Conservation (phyloP, 768 basidiomycete genomes). For the Boletus vermiculosoides region DNA sequence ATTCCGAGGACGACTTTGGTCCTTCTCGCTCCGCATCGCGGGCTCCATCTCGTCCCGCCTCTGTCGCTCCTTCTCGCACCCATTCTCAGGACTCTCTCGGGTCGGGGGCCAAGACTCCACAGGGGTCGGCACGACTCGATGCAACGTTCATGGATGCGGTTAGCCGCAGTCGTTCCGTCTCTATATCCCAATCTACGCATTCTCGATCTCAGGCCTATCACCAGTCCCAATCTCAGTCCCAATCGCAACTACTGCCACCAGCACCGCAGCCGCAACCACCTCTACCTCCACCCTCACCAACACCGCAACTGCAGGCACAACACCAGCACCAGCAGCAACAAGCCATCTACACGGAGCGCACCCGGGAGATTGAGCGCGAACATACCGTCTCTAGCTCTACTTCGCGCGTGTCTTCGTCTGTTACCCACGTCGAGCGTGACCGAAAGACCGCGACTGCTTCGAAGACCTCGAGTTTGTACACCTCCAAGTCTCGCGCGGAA, state of each 20-base stretch:
- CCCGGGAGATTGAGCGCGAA: slow-evolving; percentile 26
- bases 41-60: slow-evolving; percentile 42
- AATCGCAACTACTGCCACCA: neutral
- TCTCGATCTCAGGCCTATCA: slow-evolving; percentile 17
- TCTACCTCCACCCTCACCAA: neutral
- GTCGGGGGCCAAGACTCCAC: slow-evolving; percentile 33
- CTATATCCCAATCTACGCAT: slow-evolving; percentile 20
- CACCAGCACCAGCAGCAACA: slow-evolving; percentile 12
- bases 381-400: slow-evolving; percentile 25
- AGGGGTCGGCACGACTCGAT: slow-evolving; percentile 29
- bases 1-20: slow-evolving; percentile 61
- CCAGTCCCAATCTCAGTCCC: slow-evolving; percentile 14
- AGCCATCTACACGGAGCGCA: slow-evolving; percentile 25
- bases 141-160: slow-evolving; percentile 28
- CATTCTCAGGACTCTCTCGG: slow-evolving; percentile 47
- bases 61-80: slow-evolving; percentile 52
- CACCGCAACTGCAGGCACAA: neutral
- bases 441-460: slow-evolving; percentile 26
- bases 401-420: slow-evolving; percentile 25
- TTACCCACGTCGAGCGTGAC: slow-evolving; percentile 25
- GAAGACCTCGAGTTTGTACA: slow-evolving; percentile 36
- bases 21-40: slow-evolving; percentile 33
- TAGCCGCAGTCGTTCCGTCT: slow-evolving; percentile 27
- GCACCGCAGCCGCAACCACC: neutral
- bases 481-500: slow-evolving; percentile 15